Evolutionary conservation across 108 stramenopile genomes (phyloP), one percentile per base, ranked within the genome.

Genomic region (Schizochytrium sp.): DNA sequence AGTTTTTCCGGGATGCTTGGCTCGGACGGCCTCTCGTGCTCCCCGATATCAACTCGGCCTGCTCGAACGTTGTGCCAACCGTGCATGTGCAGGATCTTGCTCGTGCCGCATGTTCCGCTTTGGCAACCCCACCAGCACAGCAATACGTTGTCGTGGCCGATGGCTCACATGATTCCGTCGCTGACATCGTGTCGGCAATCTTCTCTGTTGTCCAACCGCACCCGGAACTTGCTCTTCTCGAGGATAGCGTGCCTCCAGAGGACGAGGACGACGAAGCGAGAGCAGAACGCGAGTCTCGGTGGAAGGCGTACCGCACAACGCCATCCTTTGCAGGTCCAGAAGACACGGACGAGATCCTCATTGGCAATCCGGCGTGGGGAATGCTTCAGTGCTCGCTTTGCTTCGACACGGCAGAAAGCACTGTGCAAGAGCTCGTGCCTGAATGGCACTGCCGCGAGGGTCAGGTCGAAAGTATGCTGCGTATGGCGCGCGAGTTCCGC

Each of bases 1-100:
- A 83, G n/a, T 83, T 83, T 4, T 83, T 83, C 23, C 76, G 76
- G 43, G 76, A 83, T 12, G 76, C 76, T 83, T 83, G 76, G 76
- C 76, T 83, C n/a, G 76, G 76, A 1, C 45, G 76, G 76, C 48
- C 14, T 8, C 51, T 53, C 2, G 51, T 83, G 10, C 76, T 83
- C 25, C 76, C 76, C 2, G 51, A 53, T 28, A 34, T 83, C 6
- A 83, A 83, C 51, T 21, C 19, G 19, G 76, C 19, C 0, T 83
- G 76, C 76, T 53, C 45, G 14, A 83, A 83, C 23, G 51, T 83
- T 6, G 51, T 83, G 18, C 76, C 76, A 6, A 83, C 76, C 6
- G 76, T 83, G 8, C 76, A 83, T 23, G 76, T 83, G 18, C 48
- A n/a, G n/a, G 76, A 83, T 23, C 51, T 83, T 47, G 76, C 76